phyloP scores from a whole-genome alignment of 2,329 filamentous ascomycete species.

The Hirsutella thompsonii region DNA sequence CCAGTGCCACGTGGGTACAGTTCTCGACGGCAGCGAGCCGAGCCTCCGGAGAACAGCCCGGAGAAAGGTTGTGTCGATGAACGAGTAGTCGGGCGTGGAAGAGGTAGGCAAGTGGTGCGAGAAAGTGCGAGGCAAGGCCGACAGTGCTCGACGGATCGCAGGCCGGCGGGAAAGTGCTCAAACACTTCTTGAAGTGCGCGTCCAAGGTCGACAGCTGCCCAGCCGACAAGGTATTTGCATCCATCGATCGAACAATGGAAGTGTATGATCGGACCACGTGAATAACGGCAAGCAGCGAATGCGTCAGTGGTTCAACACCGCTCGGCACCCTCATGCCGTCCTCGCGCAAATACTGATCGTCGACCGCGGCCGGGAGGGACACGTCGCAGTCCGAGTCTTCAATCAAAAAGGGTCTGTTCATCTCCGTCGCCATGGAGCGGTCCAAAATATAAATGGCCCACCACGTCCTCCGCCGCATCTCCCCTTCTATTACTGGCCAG shows the following conservation, averaged over 20 bases:
- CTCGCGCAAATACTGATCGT: slow-evolving; percentile 64
- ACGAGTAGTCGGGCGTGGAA: slow-evolving; percentile 76
- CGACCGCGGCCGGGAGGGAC: slow-evolving; percentile 62
- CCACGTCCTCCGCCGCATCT: slow-evolving; percentile 83
- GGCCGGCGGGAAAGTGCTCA: slow-evolving; percentile 61
- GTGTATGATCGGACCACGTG: slow-evolving; percentile 70
- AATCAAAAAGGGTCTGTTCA: slow-evolving; percentile 70
- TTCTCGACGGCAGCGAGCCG: slow-evolving; percentile 62
- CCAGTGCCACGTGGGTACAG: slow-evolving; percentile 61
- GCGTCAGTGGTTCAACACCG: slow-evolving; percentile 43
- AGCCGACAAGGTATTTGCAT: slow-evolving; percentile 50
- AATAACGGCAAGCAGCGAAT: slow-evolving; percentile 66
- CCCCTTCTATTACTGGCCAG: slow-evolving; percentile 64
- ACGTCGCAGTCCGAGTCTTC: slow-evolving; percentile 83
- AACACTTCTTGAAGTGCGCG: slow-evolving; percentile 62
- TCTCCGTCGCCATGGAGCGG: slow-evolving; percentile 65
- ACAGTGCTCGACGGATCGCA: slow-evolving; percentile 56
- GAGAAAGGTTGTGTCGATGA: slow-evolving; percentile 77
- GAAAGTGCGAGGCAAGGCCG: slow-evolving; percentile 57
- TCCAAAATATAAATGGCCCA: slow-evolving; percentile 91
- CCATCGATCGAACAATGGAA: slow-evolving; percentile 57
- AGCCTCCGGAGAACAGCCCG: slow-evolving; percentile 51
- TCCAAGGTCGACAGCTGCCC: slow-evolving; percentile 68
- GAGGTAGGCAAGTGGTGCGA: slow-evolving; percentile 66
- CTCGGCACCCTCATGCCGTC: slow-evolving; percentile 39